phyloP scores from a whole-genome alignment of 345 rosid species.

The Gossypium stocksii region DNA sequence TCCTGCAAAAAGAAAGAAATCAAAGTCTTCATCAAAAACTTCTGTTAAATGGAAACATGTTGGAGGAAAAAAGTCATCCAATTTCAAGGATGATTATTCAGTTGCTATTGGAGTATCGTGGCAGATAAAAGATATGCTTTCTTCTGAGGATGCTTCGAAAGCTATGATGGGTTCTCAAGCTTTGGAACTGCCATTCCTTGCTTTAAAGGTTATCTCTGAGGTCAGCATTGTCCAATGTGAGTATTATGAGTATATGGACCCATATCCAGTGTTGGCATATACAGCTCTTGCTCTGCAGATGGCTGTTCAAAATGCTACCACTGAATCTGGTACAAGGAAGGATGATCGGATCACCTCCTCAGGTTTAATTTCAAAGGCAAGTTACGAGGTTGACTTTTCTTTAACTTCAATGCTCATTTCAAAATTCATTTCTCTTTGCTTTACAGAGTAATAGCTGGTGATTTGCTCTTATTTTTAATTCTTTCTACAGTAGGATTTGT shows the following conservation, averaged over 20 bases:
- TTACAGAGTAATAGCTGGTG: neutral
- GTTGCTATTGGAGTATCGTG: conserved; percentile 78
- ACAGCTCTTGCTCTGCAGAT: conserved; percentile 62
- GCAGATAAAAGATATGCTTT: conserved; percentile 79
- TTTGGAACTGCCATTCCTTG: conserved; percentile 42
- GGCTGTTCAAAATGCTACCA: conserved; percentile 36
- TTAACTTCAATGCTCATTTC: conserved; percentile 4
- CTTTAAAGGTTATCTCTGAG: conserved; percentile 72
- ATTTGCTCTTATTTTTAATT: neutral
- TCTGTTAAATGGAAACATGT: conserved; percentile 58
- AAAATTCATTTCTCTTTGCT: neutral
- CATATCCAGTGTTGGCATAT: conserved; percentile 66
- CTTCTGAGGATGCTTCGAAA: conserved; percentile 42
- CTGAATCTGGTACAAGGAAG: conserved; percentile 22
- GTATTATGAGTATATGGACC: conserved; percentile 48
- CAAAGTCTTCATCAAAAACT: conserved; percentile 42
- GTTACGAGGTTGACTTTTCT: conserved; percentile 21
- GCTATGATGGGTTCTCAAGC: conserved; percentile 51
- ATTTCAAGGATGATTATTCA: conserved; percentile 62
- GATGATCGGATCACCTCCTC: conserved; percentile 22
- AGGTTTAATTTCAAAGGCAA: conserved; percentile 42
- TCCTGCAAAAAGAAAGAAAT: conserved; percentile 49
- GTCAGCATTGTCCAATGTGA: conserved; percentile 61
- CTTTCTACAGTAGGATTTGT: neutral
- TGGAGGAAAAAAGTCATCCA: conserved; percentile 41